Percentiles rank a stretch among this genome's conserved stretches.
These are phyloP conservation scores for Teratosphaeria zuluensis DNA, from an alignment of 2,329 filamentous ascomycete species.

Conservation along the genomic window DNA sequence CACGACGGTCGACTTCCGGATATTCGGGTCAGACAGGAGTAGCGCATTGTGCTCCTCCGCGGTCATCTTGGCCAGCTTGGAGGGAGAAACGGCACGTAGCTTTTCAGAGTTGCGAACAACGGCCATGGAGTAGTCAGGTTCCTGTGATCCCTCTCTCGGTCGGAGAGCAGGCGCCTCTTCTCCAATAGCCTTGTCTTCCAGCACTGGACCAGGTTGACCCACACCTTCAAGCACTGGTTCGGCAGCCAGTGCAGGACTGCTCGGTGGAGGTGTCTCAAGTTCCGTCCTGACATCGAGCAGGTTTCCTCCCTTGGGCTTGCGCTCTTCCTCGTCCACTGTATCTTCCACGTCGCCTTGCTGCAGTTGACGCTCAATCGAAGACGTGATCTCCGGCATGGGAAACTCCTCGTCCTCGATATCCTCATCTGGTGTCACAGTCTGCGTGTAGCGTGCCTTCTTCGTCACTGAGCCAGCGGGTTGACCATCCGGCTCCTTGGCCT, in stretches of 20 bases:
- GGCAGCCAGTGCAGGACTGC: background rate
- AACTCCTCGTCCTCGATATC: conserved; percentile 24
- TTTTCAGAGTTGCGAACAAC: conserved; percentile 22
- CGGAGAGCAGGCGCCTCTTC: conserved; percentile 5
- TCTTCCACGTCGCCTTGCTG: conserved; percentile 8
- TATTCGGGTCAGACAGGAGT: conserved; percentile 71
- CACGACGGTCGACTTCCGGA: conserved; percentile 80
- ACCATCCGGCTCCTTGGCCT: conserved; percentile 2
- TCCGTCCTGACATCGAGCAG: background rate
- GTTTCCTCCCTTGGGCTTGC: background rate
- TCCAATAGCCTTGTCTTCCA: background rate
- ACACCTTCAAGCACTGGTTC: background rate
- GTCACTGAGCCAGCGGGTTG: conserved; percentile 1
- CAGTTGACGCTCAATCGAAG: conserved; percentile 25
- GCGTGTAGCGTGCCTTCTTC: conserved; percentile 12
- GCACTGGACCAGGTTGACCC: background rate
- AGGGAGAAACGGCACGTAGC: conserved; percentile 17
- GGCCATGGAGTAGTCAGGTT: conserved; percentile 24
- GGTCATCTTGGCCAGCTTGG: conserved; percentile 48
- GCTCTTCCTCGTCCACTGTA: background rate
- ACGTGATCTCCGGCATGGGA: conserved; percentile 21
- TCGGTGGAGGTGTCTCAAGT: background rate
- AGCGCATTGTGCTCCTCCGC: conserved; percentile 88
- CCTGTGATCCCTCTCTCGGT: conserved; percentile 22
- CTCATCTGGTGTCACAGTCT: conserved; percentile 23